phyloP scores from a whole-genome alignment of 441 rosid genomes.

The Brassica balearica region DNA sequence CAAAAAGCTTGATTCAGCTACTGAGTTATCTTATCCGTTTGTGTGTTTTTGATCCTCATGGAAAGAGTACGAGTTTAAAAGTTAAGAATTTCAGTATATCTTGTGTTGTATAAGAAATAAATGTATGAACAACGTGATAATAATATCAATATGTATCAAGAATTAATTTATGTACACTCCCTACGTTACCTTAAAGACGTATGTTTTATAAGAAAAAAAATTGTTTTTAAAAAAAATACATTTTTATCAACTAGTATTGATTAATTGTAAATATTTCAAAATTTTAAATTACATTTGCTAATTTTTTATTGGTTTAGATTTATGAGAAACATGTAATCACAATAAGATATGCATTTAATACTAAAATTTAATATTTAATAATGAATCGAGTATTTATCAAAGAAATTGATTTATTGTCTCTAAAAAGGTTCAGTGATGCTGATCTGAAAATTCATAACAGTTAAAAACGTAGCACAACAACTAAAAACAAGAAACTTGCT shows the following conservation, averaged over 20 bases:
- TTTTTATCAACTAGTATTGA: no score
- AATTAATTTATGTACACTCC: no score
- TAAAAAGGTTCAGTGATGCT: not conserved
- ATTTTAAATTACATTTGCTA: no score
- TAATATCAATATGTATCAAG: not conserved
- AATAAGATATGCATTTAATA: no score
- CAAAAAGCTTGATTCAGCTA: not conserved
- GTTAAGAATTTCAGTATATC: not conserved
- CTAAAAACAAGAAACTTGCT: slow-evolving; percentile 14
- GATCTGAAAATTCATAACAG: slow-evolving; percentile 8
- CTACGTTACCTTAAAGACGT: no score
- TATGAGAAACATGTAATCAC: no score
- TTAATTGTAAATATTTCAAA: no score
- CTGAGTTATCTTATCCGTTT: not conserved
- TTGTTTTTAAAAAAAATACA: no score
- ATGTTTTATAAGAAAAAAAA: no score
- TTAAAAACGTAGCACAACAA: slow-evolving; percentile 26
- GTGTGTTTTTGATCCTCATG: not conserved
- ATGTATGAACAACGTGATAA: not conserved
- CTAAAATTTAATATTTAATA: no score
- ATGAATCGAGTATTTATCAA: no score
- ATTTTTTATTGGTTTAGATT: no score
- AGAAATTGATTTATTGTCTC: not conserved
- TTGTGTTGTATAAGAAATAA: not conserved
- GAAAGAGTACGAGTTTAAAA: not conserved